These are phyloP conservation scores for Aurantiochytrium sp. DNA, from an alignment of 108 stramenopile species.

Conservation along the genomic window DNA sequence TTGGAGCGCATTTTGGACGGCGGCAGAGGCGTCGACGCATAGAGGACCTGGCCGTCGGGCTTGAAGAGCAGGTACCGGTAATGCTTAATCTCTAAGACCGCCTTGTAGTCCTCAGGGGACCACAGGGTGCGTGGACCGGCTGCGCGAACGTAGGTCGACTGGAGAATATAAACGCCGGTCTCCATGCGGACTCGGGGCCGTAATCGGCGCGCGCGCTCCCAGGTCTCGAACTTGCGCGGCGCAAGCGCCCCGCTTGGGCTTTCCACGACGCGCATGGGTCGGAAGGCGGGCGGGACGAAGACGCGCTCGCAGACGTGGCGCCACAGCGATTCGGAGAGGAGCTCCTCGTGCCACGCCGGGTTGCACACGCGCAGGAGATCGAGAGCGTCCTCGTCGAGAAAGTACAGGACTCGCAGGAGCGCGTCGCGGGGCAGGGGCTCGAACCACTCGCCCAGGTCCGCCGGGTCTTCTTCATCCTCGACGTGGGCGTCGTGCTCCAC, in stretches of 20 bases:
- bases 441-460: background rate
- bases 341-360: background rate
- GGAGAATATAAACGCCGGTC: background rate
- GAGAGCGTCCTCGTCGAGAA: background rate
- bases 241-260: background rate
- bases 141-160: background rate
- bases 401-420: background rate
- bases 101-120: background rate
- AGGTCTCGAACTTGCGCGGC: background rate
- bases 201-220: background rate
- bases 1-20: background rate
- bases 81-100: background rate
- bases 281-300: background rate
- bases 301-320: background rate
- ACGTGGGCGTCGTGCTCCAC: background rate
- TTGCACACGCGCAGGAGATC: background rate
- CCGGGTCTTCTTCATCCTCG: background rate
- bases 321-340: background rate
- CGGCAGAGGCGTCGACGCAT: background rate
- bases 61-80: constrained; percentile 9
- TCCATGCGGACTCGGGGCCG: background rate
- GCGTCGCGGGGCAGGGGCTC: background rate
- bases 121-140: background rate
- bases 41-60: background rate
- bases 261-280: background rate